Conservation (phyloP, 106 monocot genomes). For the Acorus gramineus region DNA sequence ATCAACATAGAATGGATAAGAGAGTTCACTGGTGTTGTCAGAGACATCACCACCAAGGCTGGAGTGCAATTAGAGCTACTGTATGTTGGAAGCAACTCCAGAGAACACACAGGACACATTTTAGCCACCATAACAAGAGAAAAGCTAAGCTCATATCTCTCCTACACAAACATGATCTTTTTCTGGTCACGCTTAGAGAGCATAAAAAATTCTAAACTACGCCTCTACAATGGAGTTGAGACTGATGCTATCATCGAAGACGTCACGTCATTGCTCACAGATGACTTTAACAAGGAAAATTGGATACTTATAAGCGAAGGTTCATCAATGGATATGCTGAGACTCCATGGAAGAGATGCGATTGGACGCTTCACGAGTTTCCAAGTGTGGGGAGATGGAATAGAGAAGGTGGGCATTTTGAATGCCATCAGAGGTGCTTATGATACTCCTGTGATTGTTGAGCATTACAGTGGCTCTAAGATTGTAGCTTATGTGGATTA, state of each 20-base stretch:
- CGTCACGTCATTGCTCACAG: slow-evolving; percentile 7
- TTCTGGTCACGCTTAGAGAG: slow-evolving; percentile 21
- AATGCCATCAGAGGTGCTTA: slow-evolving; percentile 9
- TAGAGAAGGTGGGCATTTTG: slow-evolving; percentile 12
- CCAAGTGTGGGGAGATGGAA: slow-evolving; percentile 10
- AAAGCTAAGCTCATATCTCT: slow-evolving; percentile 14
- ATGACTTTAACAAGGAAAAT: slow-evolving; percentile 2
- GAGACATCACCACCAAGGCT: slow-evolving; percentile 5
- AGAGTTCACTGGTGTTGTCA: slow-evolving; percentile 12
- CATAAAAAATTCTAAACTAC: slow-evolving; percentile 14
- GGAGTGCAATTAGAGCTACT: slow-evolving; percentile 14
- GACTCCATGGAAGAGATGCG: slow-evolving; percentile 8
- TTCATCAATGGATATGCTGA: slow-evolving; percentile 3
- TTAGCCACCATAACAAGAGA: slow-evolving; percentile 13
- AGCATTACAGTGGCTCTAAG: slow-evolving; percentile 1
- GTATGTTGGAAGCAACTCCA: slow-evolving; percentile 14
- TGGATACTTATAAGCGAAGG: slow-evolving; percentile 19
- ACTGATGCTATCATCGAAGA: slow-evolving; percentile 11
- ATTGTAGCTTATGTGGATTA: slow-evolving; percentile 11
- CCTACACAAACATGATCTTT: slow-evolving; percentile 7
- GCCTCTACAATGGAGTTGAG: slow-evolving; percentile 6
- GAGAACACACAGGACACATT: slow-evolving; percentile 6
- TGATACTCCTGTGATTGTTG: slow-evolving; percentile 1
- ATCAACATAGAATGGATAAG: slow-evolving; percentile 13
- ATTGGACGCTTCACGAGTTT: slow-evolving; percentile 13